Evolutionary conservation across 2,329 filamentous ascomycete species (phyloP), one percentile per base, ranked within the genome.

Genomic region (Talaromyces funiculosus): DNA sequence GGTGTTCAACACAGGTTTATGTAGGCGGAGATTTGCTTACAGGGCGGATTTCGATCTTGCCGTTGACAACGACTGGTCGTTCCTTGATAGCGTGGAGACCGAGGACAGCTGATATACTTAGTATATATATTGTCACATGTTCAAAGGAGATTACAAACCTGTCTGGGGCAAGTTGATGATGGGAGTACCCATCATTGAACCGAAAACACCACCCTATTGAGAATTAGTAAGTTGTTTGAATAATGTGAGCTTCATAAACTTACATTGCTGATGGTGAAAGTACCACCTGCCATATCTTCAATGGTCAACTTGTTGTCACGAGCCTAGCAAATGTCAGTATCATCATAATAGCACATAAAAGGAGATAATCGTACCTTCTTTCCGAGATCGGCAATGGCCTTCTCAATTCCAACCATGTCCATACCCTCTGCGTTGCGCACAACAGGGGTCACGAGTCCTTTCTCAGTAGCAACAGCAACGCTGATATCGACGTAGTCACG

Each of bases 91-190:
- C 92, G 75, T 99, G 93, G 22, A 97, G 86, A 66, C 93, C 93
- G 61, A 97, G 84, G 9, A 97, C 92, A 61, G 91, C 84, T 73
- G 67, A 43, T 54, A 62, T 60, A 42, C 61, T 70, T 65, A 71
- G 69, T 60, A 24, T n/a, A 8, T 29, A 14, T n/a, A n/a, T n/a
- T n/a, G 37, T 20, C 8, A 37, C 16, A 20, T 53, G 7, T 38
- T 40, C 5, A 8, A 45, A 16, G 2, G 24, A 14, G 22, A 5
- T n/a, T 45, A 51, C 74, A 65, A 64, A 79, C 78, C 90, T 62
- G 90, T 93, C 75, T 97, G 93, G 14, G 93, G 93, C 53, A 96
- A 82, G 78, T 99, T 99, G 82, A 99, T 97, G 74, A 99, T 97
- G 9, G 94, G 94, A 0, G 94, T 99, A 55, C 94, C 94, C 90